Base-by-base conservation (phyloP, 805 yeast genomes). In the Sugiyamaella chiloensis region DNA sequence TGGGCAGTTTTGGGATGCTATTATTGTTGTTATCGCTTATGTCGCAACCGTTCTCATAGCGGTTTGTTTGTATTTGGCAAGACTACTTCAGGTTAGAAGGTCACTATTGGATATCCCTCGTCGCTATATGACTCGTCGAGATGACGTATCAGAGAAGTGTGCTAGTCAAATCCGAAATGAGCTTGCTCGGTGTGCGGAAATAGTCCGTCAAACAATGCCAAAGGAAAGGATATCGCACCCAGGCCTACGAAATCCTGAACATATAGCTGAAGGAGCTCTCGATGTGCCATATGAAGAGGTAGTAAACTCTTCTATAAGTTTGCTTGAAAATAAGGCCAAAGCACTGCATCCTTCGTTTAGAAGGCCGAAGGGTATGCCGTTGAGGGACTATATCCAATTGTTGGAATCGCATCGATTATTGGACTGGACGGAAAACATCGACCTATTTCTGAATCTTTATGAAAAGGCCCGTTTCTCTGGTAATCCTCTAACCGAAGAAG, bases 31-130 rank as follows among this genome's bases (percentile, higher is more conserved):
- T 5, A 77, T 81, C 39, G 87, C 85, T 5, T 73, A 86, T 57
- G 87, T 81, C 2, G 66, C 79, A 1, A 80, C 86, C 53, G 69
- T 80, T 1, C 49, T 83, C 0, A 55, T 75, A 5, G 66, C 80
- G 2, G 52, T 81, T 0, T 52, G 79, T 1, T 62, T 85, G 16
- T 78, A 80, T 53, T 66, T 84, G 17, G 67, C 78, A 31, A 72
- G 98, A 47, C 67, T 87, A 5, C 69, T 81, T 47, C 73, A 76
- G 20, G 72, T 76, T 47, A 72, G 83, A 48, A 72, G 79, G 44
- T 70, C 82, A 42, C 60, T 89, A 52, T 78, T 79, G 50, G 93
- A 85, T 54, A 85, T 90, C 16, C 97, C 97, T 0, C 78, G 84
- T 52, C 68, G 79, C 17, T 88, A 87, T 62, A 73, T 89, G 23